These are phyloP conservation scores for Arbutus unedo DNA, from an alignment of 148 eudicot genomes.

Conservation along the genomic window DNA sequence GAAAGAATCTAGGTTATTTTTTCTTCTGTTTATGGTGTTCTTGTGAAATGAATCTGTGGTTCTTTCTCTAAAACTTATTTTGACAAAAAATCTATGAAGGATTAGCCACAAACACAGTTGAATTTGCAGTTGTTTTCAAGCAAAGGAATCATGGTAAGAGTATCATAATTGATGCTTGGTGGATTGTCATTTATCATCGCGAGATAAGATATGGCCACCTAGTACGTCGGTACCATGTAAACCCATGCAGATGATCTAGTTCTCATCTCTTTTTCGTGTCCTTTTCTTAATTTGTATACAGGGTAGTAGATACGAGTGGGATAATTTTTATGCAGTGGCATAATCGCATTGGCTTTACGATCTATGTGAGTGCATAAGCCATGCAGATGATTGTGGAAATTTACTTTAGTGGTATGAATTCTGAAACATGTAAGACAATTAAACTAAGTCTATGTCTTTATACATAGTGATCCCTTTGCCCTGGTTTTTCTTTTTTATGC, in stretches of 20 bases:
- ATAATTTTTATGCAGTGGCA: not conserved
- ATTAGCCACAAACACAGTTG: not conserved
- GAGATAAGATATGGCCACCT: not conserved
- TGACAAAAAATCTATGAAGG: too few relatives aligned
- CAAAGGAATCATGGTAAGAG: not conserved
- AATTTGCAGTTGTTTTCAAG: not conserved
- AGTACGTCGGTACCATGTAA: not conserved
- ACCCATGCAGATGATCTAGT: not conserved
- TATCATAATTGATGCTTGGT: not conserved
- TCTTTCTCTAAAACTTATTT: not conserved
- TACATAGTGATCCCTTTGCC: not conserved
- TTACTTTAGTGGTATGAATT: not conserved
- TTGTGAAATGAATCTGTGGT: not conserved
- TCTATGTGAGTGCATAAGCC: not conserved
- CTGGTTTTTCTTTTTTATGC: not conserved
- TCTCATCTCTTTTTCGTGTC: not conserved
- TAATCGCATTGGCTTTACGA: not conserved
- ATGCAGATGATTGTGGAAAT: not conserved
- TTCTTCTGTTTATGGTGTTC: not conserved
- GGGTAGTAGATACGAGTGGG: not conserved
- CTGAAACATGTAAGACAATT: not conserved
- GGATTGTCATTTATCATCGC: not conserved
- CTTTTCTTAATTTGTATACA: not conserved
- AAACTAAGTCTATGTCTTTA: not conserved
- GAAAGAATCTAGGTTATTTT: not conserved